These are phyloP conservation scores for Ceratocystis papillata DNA, from an alignment of 2,329 filamentous ascomycete species.

Conservation along the genomic window DNA sequence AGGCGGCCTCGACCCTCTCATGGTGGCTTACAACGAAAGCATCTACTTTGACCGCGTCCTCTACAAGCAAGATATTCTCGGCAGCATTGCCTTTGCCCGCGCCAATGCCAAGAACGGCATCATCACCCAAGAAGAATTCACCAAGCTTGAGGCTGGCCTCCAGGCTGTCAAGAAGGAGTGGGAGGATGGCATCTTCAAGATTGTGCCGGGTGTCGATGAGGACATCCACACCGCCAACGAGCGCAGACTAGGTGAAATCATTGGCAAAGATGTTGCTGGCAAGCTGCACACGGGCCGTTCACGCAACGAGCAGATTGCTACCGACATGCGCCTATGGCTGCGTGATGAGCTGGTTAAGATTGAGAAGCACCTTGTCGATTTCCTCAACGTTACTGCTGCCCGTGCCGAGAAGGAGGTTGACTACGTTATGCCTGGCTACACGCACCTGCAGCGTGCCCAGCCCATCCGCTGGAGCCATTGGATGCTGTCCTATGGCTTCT, in stretches of 20 bases:
- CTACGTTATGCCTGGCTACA: slow-evolving; percentile 77
- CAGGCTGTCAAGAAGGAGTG: slow-evolving; percentile 45
- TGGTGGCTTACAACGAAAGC: slow-evolving; percentile 74
- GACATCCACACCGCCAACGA: slow-evolving; percentile 61
- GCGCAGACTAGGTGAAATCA: slow-evolving; percentile 67
- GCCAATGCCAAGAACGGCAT: slow-evolving; percentile 69
- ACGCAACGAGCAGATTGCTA: slow-evolving; percentile 82
- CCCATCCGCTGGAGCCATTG: slow-evolving; percentile 75
- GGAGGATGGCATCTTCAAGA: slow-evolving; percentile 40
- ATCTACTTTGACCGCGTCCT: slow-evolving; percentile 70
- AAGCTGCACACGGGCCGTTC: slow-evolving; percentile 84
- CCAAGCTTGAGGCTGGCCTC: slow-evolving; percentile 62
- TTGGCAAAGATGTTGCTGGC: slow-evolving; percentile 72
- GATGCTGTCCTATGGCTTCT: slow-evolving; percentile 63
- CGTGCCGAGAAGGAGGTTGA: slow-evolving; percentile 60
- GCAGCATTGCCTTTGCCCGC: slow-evolving; percentile 69
- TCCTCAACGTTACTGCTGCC: slow-evolving; percentile 57
- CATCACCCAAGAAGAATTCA: slow-evolving; percentile 61
- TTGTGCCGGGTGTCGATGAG: slow-evolving; percentile 45
- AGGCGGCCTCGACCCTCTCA: slow-evolving; percentile 75
- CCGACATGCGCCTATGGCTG: slow-evolving; percentile 84
- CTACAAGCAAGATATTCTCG: slow-evolving; percentile 69
- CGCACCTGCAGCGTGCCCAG: slow-evolving; percentile 71
- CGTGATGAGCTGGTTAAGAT: slow-evolving; percentile 61
- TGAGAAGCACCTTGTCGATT: slow-evolving; percentile 54